phyloP scores from a whole-genome alignment of 2,329 filamentous ascomycete species.

The Chaetomium globosum region DNA sequence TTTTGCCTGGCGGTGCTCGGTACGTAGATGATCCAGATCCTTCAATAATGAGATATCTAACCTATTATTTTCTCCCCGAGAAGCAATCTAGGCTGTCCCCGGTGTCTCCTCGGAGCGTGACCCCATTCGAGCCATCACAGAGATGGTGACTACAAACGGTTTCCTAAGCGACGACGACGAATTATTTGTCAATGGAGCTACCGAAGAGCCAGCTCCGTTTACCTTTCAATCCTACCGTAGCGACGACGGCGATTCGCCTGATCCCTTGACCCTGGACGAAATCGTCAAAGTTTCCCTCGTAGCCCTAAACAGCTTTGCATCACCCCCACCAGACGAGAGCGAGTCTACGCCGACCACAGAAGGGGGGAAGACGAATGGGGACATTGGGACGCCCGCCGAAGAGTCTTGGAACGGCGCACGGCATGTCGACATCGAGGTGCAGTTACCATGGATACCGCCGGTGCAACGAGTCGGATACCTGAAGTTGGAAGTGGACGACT shows the following conservation, averaged over 20 bases:
- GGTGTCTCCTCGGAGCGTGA: constrained; percentile 1
- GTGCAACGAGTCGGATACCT: constrained; percentile 25
- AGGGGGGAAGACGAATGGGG: constrained; percentile 1
- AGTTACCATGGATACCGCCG: constrained; percentile 28
- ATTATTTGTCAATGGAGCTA: constrained; percentile 13
- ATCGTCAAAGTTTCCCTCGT: constrained; percentile 20
- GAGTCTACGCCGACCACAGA: neutral
- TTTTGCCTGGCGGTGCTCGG: neutral
- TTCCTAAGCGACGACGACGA: constrained; percentile 31
- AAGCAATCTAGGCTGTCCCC: neutral
- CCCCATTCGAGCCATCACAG: neutral
- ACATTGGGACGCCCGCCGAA: neutral
- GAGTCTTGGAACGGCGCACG: neutral
- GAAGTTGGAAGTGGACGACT: constrained; percentile 28
- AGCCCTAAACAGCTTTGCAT: neutral
- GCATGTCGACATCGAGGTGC: constrained; percentile 30
- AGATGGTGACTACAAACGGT: constrained; percentile 26
- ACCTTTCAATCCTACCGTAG: constrained; percentile 35
- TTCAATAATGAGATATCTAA: neutral
- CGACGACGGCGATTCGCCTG: constrained; percentile 32
- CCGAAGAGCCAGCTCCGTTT: constrained; percentile 22
- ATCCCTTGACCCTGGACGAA: constrained; percentile 23
- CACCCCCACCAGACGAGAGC: neutral
- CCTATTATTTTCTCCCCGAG: neutral
- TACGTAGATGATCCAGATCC: constrained; percentile 3